phyloP scores from a whole-genome alignment of 768 basidiomycete genomes.

The Lactifluus subvellereus region DNA sequence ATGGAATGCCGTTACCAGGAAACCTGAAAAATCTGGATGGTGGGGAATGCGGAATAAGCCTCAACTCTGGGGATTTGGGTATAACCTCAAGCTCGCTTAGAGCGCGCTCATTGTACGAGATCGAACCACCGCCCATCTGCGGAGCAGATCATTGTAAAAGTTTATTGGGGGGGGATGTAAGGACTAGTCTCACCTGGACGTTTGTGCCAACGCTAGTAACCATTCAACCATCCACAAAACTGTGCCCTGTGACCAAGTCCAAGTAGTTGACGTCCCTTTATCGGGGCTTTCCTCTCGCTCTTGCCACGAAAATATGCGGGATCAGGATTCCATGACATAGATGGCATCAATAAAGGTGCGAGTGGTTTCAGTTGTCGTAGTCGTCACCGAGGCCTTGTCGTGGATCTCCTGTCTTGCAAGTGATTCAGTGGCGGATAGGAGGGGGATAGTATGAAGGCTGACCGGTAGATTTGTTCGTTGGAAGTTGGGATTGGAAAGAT shows the following conservation, averaged over 20 bases:
- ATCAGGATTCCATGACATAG: neutral
- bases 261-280: neutral
- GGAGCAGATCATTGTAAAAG: no score
- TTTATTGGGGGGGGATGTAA: no score
- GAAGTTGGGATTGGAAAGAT: neutral
- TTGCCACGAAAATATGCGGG: neutral
- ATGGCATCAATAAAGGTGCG: constrained; percentile 6
- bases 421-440: neutral
- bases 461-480: neutral
- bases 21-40: constrained; percentile 11
- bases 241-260: no score
- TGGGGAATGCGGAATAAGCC: constrained; percentile 8
- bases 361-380: no score
- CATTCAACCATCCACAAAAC: no score
- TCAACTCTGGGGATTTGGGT: neutral
- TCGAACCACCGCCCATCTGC: no score
- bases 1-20: constrained; percentile 10
- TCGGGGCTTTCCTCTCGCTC: neutral
- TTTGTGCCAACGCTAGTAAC: no score
- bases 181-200: no score
- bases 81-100: neutral
- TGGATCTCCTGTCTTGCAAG: neutral
- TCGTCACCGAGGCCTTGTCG: no score
- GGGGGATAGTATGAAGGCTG: neutral
- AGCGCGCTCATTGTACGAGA: no score